Conservation (phyloP, 106 monocot species). For the Xerophyta viscosa region DNA sequence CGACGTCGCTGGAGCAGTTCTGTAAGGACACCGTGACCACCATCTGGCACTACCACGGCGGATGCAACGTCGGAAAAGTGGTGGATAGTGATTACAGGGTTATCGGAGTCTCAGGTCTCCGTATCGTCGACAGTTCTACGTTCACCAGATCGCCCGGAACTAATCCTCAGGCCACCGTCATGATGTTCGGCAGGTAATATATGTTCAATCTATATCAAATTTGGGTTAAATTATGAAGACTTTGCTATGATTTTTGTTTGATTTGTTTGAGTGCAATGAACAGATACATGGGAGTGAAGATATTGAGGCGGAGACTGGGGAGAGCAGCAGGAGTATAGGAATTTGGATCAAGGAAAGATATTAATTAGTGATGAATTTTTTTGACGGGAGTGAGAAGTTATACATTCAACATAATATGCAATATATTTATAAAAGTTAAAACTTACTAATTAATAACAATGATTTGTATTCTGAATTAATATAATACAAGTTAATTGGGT, state of each 20-base stretch:
- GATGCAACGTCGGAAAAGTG: constrained; percentile 59
- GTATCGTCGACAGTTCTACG: constrained; percentile 52
- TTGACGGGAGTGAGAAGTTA: no score
- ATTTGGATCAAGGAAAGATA: not conserved
- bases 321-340: constrained; percentile 6
- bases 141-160: constrained; percentile 55
- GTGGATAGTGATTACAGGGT: constrained; percentile 38
- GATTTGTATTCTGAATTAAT: no score
- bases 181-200: constrained; percentile 82
- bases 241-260: no score
- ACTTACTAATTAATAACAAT: no score
- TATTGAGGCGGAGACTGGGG: constrained; percentile 23
- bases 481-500: no score
- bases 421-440: no score
- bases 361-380: not conserved
- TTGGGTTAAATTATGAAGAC: no score
- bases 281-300: constrained; percentile 46
- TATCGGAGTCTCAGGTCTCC: constrained; percentile 25
- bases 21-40: constrained; percentile 63
- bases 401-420: not conserved
- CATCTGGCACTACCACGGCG: constrained; percentile 83
- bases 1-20: constrained; percentile 49
- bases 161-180: constrained; percentile 62
- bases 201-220: no score
- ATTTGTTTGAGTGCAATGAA: no score